A percentile compares a stretch with the other conserved stretches of the same genome.
These are phyloP conservation scores for Coccinonectria pachysandricola DNA, from an alignment of 2,329 filamentous ascomycete genomes.

Conservation along the genomic window DNA sequence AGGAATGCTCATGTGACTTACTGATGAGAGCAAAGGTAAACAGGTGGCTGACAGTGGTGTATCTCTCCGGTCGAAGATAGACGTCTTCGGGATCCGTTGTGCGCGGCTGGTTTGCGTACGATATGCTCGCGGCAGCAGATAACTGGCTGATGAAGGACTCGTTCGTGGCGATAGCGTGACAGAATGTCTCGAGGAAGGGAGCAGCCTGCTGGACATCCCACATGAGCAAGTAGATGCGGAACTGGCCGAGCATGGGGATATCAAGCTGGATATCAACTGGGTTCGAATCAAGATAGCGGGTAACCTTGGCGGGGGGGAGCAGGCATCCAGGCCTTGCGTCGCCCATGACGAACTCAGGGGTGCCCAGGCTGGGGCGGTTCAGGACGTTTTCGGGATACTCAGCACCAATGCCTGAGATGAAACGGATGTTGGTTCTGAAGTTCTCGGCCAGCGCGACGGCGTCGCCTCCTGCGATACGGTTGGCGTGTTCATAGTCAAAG, in stretches of 20 bases:
- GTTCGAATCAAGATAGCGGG: constrained; percentile 67
- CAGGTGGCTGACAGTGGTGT: constrained; percentile 55
- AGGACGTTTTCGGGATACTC: constrained; percentile 44
- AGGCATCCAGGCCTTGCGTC: constrained; percentile 44
- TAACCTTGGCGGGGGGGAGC: constrained; percentile 59
- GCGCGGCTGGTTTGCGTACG: constrained; percentile 50
- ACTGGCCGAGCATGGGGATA: constrained; percentile 68
- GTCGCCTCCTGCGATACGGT: constrained; percentile 51
- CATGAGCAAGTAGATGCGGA: constrained; percentile 63
- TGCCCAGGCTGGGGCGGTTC: constrained; percentile 30
- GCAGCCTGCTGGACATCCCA: constrained; percentile 47
- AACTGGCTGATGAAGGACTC: constrained; percentile 49
- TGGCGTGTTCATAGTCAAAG: constrained; percentile 49
- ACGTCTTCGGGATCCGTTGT: constrained; percentile 50
- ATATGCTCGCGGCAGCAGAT: constrained; percentile 47
- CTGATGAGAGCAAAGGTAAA: constrained; percentile 62
- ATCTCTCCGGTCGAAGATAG: constrained; percentile 57
- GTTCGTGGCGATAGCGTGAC: constrained; percentile 38
- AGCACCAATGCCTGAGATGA: constrained; percentile 63
- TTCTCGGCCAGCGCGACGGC: constrained; percentile 54
- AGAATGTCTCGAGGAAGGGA: constrained; percentile 51
- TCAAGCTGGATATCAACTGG: constrained; percentile 69
- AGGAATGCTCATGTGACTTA: constrained; percentile 30
- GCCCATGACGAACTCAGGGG: constrained; percentile 32
- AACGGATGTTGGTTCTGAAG: constrained; percentile 60